Percentiles rank a stretch among this genome's conserved stretches.
These are phyloP conservation scores for Hypoxylon sp. DNA, from an alignment of 2,329 filamentous ascomycete genomes.

Conservation along the genomic window DNA sequence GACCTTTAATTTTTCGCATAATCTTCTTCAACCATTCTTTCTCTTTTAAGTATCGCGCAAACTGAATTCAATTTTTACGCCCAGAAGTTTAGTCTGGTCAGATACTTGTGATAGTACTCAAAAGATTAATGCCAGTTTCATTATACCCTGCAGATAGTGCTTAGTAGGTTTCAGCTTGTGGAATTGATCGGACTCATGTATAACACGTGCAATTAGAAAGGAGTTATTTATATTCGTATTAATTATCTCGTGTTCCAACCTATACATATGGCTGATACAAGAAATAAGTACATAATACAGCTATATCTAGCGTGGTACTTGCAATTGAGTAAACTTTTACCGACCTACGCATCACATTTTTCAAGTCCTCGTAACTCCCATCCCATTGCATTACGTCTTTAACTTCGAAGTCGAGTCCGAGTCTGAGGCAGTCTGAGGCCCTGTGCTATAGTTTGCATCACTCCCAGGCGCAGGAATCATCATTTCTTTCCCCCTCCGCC, in stretches of 20 bases:
- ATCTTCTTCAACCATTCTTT: too few relatives aligned
- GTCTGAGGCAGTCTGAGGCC: too few relatives aligned
- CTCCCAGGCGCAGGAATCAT: background rate
- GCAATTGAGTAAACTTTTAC: background rate
- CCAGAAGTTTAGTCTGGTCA: too few relatives aligned
- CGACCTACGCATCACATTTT: background rate
- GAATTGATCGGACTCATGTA: background rate
- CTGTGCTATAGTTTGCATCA: background rate
- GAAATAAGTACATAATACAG: constrained; percentile 27
- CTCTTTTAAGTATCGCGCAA: background rate
- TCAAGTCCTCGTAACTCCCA: background rate
- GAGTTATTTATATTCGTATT: constrained; percentile 10
- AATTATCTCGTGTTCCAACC: constrained; percentile 9
- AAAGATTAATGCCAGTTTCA: too few relatives aligned
- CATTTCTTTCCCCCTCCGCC: constrained; percentile 38
- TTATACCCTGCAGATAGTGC: too few relatives aligned
- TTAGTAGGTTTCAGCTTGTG: too few relatives aligned
- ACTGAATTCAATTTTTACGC: too few relatives aligned
- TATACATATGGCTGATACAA: constrained; percentile 6
- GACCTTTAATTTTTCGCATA: constrained; percentile 30
- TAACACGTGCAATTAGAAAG: background rate
- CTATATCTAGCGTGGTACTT: constrained; percentile 11
- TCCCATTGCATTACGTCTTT: background rate
- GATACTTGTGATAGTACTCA: too few relatives aligned
- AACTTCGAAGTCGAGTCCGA: background rate